Evolutionary conservation across 768 basidiomycete genomes (phyloP).

Genomic region (Piloderma croceum): DNA sequence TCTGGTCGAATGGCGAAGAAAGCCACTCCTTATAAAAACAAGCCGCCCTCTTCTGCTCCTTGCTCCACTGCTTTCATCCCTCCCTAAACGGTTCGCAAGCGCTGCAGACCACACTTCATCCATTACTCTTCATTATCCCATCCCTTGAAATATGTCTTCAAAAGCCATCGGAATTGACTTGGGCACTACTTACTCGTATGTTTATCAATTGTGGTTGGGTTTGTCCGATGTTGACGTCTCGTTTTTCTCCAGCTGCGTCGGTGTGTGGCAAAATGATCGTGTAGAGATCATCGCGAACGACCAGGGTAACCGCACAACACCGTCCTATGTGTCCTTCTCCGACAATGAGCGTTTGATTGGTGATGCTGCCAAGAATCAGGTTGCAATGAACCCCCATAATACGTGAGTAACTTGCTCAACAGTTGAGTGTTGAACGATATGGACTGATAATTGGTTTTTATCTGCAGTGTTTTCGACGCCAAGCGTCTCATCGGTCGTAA

Average conservation of each 20-base stretch:
- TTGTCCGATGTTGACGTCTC: conserved; percentile 4
- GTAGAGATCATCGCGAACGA: conserved; percentile 98
- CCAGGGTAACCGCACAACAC: conserved; percentile 92
- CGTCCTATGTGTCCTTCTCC: conserved; percentile 94
- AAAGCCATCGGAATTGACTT: conserved; percentile 91
- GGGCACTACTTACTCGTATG: conserved; percentile 89
- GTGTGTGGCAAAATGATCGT: conserved; percentile 99
- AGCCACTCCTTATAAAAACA: conserved; percentile 24
- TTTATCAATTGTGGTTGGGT: conserved; percentile 10
- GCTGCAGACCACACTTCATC: not conserved
- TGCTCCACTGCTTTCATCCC: conserved; percentile 13
- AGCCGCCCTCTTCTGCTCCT: not conserved
- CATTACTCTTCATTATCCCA: conserved; percentile 10
- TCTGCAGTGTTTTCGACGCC: conserved; percentile 96
- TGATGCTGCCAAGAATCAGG: conserved; percentile 98
- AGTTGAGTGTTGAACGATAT: too few species aligned
- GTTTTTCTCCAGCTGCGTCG: conserved; percentile 71
- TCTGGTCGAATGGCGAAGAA: conserved; percentile 29
- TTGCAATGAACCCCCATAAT: conserved; percentile 97
- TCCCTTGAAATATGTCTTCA: conserved; percentile 30
- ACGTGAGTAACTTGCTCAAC: conserved; percentile 44
- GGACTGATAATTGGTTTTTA: conserved; percentile 40
- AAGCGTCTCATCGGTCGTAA: conserved; percentile 97
- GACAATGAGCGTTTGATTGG: conserved; percentile 96
- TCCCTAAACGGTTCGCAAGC: conserved; percentile 2